Percentiles rank a stretch among this genome's conserved stretches.
Evolutionary conservation across 2,329 filamentous ascomycete genomes (phyloP).

Genomic region (Claviceps spartinae): DNA sequence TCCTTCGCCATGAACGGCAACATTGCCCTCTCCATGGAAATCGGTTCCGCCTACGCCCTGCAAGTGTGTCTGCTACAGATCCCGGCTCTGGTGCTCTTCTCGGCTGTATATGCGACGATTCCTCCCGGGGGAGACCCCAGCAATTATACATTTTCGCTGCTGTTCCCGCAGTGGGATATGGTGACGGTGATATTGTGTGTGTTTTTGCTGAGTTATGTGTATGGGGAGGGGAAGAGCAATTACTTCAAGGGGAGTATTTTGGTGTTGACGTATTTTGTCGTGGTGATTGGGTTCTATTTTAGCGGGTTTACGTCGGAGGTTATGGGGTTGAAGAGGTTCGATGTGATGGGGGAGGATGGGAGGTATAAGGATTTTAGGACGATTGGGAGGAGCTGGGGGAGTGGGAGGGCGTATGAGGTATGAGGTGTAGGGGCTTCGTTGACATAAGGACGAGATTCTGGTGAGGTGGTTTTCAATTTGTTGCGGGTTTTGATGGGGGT

Average conservation of each 20-base stretch:
- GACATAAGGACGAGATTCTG: too few species aligned
- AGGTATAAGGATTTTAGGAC: constrained; percentile 40
- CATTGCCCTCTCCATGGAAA: constrained; percentile 97
- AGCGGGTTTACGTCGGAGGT: constrained; percentile 42
- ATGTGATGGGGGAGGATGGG: constrained; percentile 37
- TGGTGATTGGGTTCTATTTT: constrained; percentile 84
- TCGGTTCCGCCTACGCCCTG: constrained; percentile 89
- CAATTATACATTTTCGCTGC: constrained; percentile 64
- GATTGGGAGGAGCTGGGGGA: constrained; percentile 29
- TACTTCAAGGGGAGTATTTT: constrained; percentile 99
- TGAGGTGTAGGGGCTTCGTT: not conserved
- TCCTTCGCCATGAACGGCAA: constrained; percentile 99
- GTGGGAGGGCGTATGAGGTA: constrained; percentile 15
- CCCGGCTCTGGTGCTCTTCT: constrained; percentile 83
- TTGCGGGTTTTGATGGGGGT: too few species aligned
- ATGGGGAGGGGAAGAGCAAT: constrained; percentile 97
- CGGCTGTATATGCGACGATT: constrained; percentile 51
- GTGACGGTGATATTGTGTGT: constrained; percentile 92
- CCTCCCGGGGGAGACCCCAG: constrained; percentile 25
- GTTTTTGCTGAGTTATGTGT: constrained; percentile 93
- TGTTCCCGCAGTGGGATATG: constrained; percentile 99
- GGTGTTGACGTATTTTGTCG: constrained; percentile 82
- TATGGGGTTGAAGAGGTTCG: constrained; percentile 36
- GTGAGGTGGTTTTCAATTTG: too few species aligned
- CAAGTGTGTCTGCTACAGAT: constrained; percentile 94